These are phyloP conservation scores for Pleurozium schreberi DNA, from an alignment of 225 moss, liverwort and hornwort species.

Conservation along the genomic window DNA sequence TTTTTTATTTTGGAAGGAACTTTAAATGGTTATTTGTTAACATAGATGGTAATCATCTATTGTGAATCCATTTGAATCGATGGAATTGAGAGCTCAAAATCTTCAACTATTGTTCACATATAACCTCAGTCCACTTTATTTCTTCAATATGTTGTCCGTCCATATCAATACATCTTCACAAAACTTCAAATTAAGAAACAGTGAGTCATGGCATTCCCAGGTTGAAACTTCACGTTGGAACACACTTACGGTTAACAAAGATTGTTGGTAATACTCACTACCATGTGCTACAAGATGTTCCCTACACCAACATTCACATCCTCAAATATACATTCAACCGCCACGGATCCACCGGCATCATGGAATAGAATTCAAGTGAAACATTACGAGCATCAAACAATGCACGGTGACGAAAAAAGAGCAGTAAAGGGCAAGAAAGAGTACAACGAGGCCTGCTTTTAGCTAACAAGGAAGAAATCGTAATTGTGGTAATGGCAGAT, in stretches of 20 bases:
- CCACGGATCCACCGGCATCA: neutral
- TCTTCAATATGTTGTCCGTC: neutral
- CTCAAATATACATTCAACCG: neutral
- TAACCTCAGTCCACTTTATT: neutral
- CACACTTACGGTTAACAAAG: constrained; percentile 57
- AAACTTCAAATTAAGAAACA: neutral
- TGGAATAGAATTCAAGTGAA: neutral
- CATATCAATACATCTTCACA: neutral
- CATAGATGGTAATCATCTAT: neutral
- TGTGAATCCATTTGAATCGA: neutral
- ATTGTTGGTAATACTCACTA: constrained; percentile 60
- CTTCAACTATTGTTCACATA: neutral
- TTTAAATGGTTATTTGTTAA: neutral
- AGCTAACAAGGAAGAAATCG: constrained; percentile 69
- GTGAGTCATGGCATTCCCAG: neutral
- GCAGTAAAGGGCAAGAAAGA: neutral
- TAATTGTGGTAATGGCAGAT: constrained; percentile 67
- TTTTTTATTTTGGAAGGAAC: neutral
- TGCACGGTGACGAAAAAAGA: neutral
- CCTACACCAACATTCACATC: constrained; percentile 13
- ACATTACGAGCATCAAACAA: neutral
- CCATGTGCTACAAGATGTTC: no score
- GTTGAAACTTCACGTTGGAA: neutral
- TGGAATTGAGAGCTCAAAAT: neutral
- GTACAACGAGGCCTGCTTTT: constrained; percentile 58